Base-by-base conservation (phyloP, 1,284 basidiomycete genomes). In the Malassezia vespertilionis region DNA sequence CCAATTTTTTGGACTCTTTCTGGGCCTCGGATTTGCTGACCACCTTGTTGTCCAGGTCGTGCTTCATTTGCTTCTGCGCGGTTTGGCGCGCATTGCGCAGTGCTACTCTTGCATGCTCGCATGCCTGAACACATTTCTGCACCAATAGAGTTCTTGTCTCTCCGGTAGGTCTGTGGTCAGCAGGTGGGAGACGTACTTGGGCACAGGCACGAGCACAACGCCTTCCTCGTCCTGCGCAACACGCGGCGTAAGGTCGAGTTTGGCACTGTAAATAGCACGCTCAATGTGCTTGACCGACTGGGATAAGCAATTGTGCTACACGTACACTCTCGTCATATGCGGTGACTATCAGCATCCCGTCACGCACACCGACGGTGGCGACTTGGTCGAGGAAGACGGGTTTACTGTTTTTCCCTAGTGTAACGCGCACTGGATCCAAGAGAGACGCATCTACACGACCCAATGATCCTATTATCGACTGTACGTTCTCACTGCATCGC, bases 221-320 rank as follows among this genome's bases (percentile, higher is more conserved):
- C 55, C 61, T 23, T 62, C 63, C n/a, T 53, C 61, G 2, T 51
- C 52, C 12, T 24, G 56, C 26, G 44, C 51, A 41, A 22, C 23
- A 27, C 66, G 65, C 4, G 67, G 67, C 7, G 63, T 53, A 20
- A 70, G 45, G 30, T 56, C 58, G 9, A 64, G 51, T 28, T 66
- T 33, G 3, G 62, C 53, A 0, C 53, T 39, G 46, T 70, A 64
- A 50, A 70, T 64, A 18, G 57, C 64, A 2, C 60, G 46, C 52
- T 70, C 65, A 31, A 70, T 64, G 40, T 61, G 56, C 46, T 70
- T 70, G 35, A 69, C 27, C 43, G 54, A 55, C 53, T 59, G 51
- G 11, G 12, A 42, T 37, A 10, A 27, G 6, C 17, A 32, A 2
- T 3, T 12, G 12, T 11, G n/a, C 14, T 34, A 15, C 7, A 54